phyloP scores from a whole-genome alignment of 164 flowering plant species.

The Tinospora cordifolia region DNA sequence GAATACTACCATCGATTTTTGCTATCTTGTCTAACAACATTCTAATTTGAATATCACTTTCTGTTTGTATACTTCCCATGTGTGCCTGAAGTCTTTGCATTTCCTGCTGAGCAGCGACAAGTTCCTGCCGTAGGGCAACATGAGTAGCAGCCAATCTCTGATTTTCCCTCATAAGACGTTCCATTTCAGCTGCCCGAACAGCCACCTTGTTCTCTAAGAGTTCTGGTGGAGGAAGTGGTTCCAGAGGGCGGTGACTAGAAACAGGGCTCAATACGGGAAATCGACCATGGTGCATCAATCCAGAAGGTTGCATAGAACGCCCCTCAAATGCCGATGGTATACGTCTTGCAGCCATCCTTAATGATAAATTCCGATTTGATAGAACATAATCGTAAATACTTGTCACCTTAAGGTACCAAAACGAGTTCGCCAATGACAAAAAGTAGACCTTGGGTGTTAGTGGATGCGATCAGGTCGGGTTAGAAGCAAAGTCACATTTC shows the following conservation, averaged over 20 bases:
- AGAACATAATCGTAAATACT: neutral
- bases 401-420: neutral
- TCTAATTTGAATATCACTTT: conserved; percentile 73
- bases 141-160: conserved; percentile 54
- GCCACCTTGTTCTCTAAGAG: conserved; percentile 45
- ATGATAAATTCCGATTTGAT: conserved; percentile 3
- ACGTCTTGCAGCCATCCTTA: conserved; percentile 43
- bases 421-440: neutral
- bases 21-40: conserved; percentile 58
- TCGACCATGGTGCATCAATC: conserved; percentile 59
- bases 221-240: conserved; percentile 30
- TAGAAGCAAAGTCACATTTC: no score
- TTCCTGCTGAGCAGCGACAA: conserved; percentile 50
- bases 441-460: no score
- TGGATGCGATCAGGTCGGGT: no score
- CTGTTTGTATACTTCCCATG: conserved; percentile 58
- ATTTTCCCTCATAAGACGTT: conserved; percentile 57
- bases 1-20: conserved; percentile 58
- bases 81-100: conserved; percentile 49
- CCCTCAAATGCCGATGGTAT: conserved; percentile 33
- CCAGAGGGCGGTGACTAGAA: conserved; percentile 25
- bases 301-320: conserved; percentile 42
- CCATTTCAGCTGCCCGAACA: conserved; percentile 57
- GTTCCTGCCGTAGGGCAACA: conserved; percentile 51
- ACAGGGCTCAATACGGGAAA: conserved; percentile 31